Evolutionary conservation across 2,329 filamentous ascomycete genomes (phyloP), one percentile per base, ranked within the genome.

Genomic region (Chalaropsis ovoidea): DNA sequence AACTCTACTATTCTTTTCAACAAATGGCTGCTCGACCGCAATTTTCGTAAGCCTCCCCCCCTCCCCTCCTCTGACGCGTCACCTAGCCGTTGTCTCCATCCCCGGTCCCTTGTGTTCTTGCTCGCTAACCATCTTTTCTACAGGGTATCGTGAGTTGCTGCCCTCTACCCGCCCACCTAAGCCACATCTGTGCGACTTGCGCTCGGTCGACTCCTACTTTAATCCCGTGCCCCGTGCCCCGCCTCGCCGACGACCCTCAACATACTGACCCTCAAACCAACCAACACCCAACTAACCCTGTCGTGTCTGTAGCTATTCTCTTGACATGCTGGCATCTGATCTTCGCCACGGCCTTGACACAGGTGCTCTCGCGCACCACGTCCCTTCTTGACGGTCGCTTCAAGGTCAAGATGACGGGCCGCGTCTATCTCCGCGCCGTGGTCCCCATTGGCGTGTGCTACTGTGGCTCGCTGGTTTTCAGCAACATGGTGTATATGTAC

Each of bases 1-100:
- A 93, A 90, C 69, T 80, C 84, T 71, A 90, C 92, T 68, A 95
- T 95, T 73, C 78, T 95, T 68, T 95, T 95, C 81, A 95, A 95
- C 81, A 95, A 95, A 78, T 92, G 88, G 83, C 84, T 95, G 62
- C 82, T 95, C 67, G 84, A 89, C 73, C 85, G 83, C 68, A 82
- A 74, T 71, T 80, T 78, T 70, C 78, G 78, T 80, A 78, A 69
- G 78, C 74, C 63, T 56, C 42, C 60, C 15, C 41, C 10, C 31
- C n/a, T 22, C 13, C 22, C 19, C n/a, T 10, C 22, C 52, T 56
- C 22, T 1, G 17, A 56, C 52, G 52, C 22, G 22, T 56, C 22
- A 56, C 27, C 52, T 35, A 11, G 31, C 6, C 31, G 3, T 31
- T 31, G 1, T 58, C 31, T 60, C n/a, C 6, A 41, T 17, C 60